A percentile compares a stretch with the other conserved stretches of the same genome.
Conservation (phyloP, 2,329 filamentous ascomycete genomes). For the Phoma sp. region DNA sequence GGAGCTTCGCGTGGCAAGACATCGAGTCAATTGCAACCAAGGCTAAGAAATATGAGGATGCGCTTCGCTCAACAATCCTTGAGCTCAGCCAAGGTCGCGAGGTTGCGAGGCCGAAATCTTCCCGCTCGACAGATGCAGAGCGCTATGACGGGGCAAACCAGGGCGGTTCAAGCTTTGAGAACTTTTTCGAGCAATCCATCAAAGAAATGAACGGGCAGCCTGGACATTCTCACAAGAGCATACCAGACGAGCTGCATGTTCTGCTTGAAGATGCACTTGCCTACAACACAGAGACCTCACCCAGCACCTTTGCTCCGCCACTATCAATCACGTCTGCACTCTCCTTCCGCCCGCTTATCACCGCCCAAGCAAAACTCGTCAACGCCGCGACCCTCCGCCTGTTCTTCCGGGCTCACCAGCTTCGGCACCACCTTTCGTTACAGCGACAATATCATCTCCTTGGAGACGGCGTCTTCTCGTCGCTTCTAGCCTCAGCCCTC, state of each 20-base stretch:
- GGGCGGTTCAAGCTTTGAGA: constrained; percentile 10
- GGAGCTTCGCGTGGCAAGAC: constrained; percentile 76
- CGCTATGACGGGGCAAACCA: background rate
- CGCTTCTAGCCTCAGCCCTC: constrained; percentile 79
- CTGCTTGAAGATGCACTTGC: constrained; percentile 33
- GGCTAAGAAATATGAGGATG: constrained; percentile 61
- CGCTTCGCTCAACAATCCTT: constrained; percentile 42
- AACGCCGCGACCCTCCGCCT: constrained; percentile 79
- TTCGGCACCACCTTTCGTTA: constrained; percentile 75
- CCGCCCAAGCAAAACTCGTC: constrained; percentile 76
- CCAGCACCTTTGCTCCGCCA: constrained; percentile 58
- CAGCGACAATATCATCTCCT: constrained; percentile 85
- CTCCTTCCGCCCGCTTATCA: constrained; percentile 77
- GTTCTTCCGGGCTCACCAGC: constrained; percentile 75
- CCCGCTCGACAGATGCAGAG: background rate
- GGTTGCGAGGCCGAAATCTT: background rate
- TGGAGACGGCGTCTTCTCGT: constrained; percentile 83
- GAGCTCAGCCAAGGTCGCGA: constrained; percentile 28
- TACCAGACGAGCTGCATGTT: constrained; percentile 40
- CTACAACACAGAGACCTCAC: background rate
- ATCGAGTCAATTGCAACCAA: constrained; percentile 70
- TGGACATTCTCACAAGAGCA: constrained; percentile 3
- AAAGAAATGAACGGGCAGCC: constrained; percentile 36
- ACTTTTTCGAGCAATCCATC: constrained; percentile 40
- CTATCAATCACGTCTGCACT: constrained; percentile 67